phyloP scores from a whole-genome alignment of 306 rosid species.

The Clitoria ternatea region DNA sequence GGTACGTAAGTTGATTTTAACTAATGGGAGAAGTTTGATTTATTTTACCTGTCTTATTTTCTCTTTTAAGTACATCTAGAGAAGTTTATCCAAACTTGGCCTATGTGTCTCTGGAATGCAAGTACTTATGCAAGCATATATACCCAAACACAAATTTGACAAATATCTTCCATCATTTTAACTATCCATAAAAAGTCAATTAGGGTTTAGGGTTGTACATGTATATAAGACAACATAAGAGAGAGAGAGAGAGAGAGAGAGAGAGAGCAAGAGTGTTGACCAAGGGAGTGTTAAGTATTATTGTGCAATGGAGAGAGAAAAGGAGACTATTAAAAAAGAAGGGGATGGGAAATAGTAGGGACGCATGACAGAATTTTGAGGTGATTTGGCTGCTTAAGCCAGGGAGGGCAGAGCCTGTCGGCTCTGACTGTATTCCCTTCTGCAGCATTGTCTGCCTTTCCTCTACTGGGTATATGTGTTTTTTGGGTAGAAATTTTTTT shows the following conservation, averaged over 20 bases:
- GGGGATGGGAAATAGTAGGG: background rate
- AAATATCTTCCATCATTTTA: background rate
- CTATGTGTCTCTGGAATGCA: conserved; percentile 15
- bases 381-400: background rate
- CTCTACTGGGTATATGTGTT: background rate
- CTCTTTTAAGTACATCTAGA: too few species aligned
- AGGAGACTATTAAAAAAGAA: background rate
- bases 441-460: background rate
- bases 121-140: background rate
- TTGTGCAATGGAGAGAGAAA: background rate
- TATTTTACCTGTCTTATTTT: too few species aligned
- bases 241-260: background rate
- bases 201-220: too few species aligned
- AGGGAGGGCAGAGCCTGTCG: background rate
- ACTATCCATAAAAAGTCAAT: background rate
- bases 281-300: background rate
- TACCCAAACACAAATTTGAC: background rate
- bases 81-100: too few species aligned
- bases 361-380: background rate
- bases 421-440: background rate
- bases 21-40: too few species aligned
- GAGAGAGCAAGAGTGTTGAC: background rate
- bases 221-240: background rate
- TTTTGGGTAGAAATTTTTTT: background rate
- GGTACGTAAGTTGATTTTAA: too few species aligned